Evolutionary conservation across 306 rosid species (phyloP), one percentile per base, ranked within the genome.

Genomic region (Begonia fuchsioides): DNA sequence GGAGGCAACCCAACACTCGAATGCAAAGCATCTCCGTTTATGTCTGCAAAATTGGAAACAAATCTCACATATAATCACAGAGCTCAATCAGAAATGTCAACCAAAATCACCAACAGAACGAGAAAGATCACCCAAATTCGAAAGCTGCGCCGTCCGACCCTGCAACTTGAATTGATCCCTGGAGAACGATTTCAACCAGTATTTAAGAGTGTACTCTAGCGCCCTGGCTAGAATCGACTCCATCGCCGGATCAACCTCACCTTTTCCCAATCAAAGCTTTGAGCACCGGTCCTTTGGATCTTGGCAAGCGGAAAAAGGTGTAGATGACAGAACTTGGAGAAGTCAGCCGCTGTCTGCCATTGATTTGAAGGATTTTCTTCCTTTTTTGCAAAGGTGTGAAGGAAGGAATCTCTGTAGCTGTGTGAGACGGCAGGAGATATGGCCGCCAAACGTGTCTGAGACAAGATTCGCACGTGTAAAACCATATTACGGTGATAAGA

Each of bases 11-110:
- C 96, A 52, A 77, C 49, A 53, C 96, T 87, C 13, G 93, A 76
- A 72, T 87, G 96, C 80, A 87, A 74, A 43, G 93, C 94, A 44
- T 87, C 96, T 13, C 96, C 96, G 39, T 87, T 66, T 56, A 87
- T 78, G 62, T 87, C 96, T 87, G 70, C 57, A 41, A 59, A 63
- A 55, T 50, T 39, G 44, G 52, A 54, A 56, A 60, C 2, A 12
- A 55, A 60, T 26, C 39, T 38, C 8, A 38, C 26, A 52, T n/a
- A 43, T n/a, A 43, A 56, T 49, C 3, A 17, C 32, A 12, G 10
- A 7, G 9, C 20, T 13, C 11, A 17, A 7, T 41, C 1, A 11
- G 8, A 5, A 3, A 38, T 56, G 40, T 40, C 26, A 14, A 19
- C 17, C 3, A 43, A 52, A 26, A 61, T 14, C 12, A 26, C 32